phyloP scores from a whole-genome alignment of 176 grass and related monocot genomes.

The Rhipidocladum racemiflorum region DNA sequence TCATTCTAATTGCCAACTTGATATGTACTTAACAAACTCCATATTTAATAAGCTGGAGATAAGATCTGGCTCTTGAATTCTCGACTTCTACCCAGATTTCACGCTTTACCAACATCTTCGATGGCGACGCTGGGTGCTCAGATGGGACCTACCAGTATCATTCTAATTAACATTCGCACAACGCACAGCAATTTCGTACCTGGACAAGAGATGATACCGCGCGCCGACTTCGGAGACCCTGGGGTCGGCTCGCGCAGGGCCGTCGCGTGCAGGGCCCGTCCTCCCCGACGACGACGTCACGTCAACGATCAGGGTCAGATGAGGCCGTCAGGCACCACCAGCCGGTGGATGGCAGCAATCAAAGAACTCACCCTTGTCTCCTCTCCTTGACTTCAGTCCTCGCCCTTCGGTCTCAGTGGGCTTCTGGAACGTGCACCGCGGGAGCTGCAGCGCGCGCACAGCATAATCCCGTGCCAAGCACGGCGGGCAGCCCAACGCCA shows the following conservation, averaged over 20 bases:
- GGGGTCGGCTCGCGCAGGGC: not conserved
- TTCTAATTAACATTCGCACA: not conserved
- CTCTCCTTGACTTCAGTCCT: not conserved
- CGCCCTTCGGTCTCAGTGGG: not conserved
- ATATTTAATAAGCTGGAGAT: not conserved
- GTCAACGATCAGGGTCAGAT: not conserved
- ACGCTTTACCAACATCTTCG: not conserved
- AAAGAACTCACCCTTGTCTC: not conserved
- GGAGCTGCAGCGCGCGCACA: not conserved
- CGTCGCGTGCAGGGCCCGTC: not conserved
- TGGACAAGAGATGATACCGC: not conserved
- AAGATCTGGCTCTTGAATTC: not conserved
- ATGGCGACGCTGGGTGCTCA: not conserved
- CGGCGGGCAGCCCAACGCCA: not conserved
- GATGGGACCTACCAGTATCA: not conserved
- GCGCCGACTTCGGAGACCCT: not conserved
- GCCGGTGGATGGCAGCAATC: not conserved
- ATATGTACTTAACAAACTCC: not conserved
- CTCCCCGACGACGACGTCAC: not conserved
- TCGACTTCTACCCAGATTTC: not conserved
- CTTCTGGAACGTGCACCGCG: constrained; percentile 19
- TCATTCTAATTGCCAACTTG: not conserved
- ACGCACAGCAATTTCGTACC: not conserved
- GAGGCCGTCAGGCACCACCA: not conserved
- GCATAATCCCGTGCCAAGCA: not conserved